Conservation (phyloP, 208 protist species). For the Crithidia fasciculata region DNA sequence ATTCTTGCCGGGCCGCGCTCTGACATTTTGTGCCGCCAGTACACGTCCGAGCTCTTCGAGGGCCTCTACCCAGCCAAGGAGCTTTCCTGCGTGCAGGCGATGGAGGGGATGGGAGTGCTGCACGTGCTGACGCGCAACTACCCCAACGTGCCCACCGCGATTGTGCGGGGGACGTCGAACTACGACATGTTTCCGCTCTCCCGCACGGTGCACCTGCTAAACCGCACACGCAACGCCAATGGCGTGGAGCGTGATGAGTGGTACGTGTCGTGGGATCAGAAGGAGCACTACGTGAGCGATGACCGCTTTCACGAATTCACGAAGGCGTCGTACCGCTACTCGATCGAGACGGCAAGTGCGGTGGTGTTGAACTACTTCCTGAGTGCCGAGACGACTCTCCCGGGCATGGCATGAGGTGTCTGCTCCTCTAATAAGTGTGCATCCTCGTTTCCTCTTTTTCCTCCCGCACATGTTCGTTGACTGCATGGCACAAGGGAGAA, state of each 20-base stretch:
- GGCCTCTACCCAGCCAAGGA: constrained; percentile 31
- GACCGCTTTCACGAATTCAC: constrained; percentile 43
- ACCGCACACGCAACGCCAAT: constrained; percentile 16
- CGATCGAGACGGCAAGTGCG: constrained; percentile 52
- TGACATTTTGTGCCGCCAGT: constrained; percentile 58
- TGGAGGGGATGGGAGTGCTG: constrained; percentile 61
- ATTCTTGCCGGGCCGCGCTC: constrained; percentile 50
- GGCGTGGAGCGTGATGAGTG: constrained; percentile 7
- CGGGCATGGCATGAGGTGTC: constrained; percentile 15
- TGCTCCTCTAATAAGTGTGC: too few relatives aligned
- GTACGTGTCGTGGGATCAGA: constrained; percentile 59
- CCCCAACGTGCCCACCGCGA: constrained; percentile 51
- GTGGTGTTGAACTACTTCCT: constrained; percentile 70
- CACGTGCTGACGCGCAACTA: constrained; percentile 47
- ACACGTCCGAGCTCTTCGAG: constrained; percentile 44
- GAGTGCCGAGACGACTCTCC: constrained; percentile 33
- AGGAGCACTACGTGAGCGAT: constrained; percentile 46
- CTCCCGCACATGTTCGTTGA: background rate
- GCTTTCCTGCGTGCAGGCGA: constrained; percentile 60
- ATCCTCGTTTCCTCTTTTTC: too few relatives aligned
- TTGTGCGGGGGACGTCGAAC: constrained; percentile 57
- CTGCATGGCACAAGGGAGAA: background rate
- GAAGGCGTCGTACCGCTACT: constrained; percentile 55
- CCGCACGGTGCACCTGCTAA: constrained; percentile 29
- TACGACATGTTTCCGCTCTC: constrained; percentile 64